Percentiles rank a stretch among this genome's conserved stretches.
Conservation (phyloP, 257 asterid genomes). For the Capsicum pubescens region DNA sequence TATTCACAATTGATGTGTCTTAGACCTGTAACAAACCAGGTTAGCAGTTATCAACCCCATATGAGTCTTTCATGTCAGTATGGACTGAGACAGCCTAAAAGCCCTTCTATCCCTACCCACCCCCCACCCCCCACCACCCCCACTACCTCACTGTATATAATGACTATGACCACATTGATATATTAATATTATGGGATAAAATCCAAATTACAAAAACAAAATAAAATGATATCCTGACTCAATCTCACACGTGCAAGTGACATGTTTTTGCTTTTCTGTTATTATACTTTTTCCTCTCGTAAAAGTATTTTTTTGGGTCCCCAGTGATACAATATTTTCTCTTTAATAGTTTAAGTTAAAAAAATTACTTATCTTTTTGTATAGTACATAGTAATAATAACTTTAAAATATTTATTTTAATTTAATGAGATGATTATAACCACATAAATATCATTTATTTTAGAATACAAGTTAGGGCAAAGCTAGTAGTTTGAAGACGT, state of each 20-base stretch:
- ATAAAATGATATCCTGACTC: not conserved
- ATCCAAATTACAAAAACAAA: not conserved
- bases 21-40: constrained; percentile 28
- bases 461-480: not conserved
- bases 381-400: too few relatives aligned
- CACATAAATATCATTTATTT: not conserved
- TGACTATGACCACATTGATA: constrained; percentile 14
- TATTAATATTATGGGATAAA: not conserved
- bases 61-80: constrained; percentile 31
- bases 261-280: not conserved
- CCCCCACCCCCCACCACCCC: not conserved
- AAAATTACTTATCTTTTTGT: too few relatives aligned
- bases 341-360: too few relatives aligned
- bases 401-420: too few relatives aligned
- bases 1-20: constrained; percentile 31
- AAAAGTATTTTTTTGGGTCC: not conserved
- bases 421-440: not conserved
- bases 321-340: too few relatives aligned
- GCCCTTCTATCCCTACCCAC: not conserved
- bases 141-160: not conserved
- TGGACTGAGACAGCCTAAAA: constrained; percentile 32
- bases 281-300: not conserved
- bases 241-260: constrained; percentile 30
- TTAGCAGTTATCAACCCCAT: constrained; percentile 30
- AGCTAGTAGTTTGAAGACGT: not conserved